Conservation (phyloP, 1,139 yeast genomes). For the Lodderomyces oxycetoniae region DNA sequence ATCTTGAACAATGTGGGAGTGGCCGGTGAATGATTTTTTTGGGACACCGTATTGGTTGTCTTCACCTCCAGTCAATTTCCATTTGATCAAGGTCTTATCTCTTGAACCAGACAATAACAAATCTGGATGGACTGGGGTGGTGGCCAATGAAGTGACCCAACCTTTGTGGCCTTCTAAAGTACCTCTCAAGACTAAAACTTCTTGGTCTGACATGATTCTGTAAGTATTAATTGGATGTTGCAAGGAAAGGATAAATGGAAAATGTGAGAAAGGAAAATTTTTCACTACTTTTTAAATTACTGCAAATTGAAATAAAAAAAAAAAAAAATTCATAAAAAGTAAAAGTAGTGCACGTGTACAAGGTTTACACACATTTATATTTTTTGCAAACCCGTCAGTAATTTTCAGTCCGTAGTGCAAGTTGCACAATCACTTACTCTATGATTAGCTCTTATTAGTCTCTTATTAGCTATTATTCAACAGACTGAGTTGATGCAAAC, state of each 20-base stretch:
- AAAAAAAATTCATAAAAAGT: not conserved
- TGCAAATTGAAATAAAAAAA: not conserved
- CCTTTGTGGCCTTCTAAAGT: slow-evolving; percentile 86
- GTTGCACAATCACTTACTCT: no score
- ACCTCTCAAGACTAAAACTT: slow-evolving; percentile 99
- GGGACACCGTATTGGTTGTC: slow-evolving; percentile 98
- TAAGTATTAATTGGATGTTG: not conserved
- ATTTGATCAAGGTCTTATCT: slow-evolving; percentile 97
- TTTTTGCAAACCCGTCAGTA: not conserved
- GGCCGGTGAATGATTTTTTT: slow-evolving; percentile 96
- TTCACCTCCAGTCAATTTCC: slow-evolving; percentile 96
- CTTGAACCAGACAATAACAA: slow-evolving; percentile 97
- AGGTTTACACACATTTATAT: not conserved
- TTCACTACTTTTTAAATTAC: not conserved
- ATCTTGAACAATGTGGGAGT: slow-evolving; percentile 98
- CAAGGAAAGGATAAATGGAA: not conserved
- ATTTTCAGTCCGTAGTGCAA: no score
- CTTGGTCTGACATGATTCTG: slow-evolving; percentile 59
- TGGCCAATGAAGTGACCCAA: slow-evolving; percentile 99
- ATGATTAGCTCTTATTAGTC: no score
- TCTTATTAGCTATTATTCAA: no score
- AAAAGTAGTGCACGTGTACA: slow-evolving; percentile 4
- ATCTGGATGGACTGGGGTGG: slow-evolving; percentile 98
- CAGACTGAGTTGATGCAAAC: no score
- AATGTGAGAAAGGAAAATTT: slow-evolving; percentile 5